Evolutionary conservation across 805 yeast species (phyloP).

Genomic region (Debaryomyces prosopidis): DNA sequence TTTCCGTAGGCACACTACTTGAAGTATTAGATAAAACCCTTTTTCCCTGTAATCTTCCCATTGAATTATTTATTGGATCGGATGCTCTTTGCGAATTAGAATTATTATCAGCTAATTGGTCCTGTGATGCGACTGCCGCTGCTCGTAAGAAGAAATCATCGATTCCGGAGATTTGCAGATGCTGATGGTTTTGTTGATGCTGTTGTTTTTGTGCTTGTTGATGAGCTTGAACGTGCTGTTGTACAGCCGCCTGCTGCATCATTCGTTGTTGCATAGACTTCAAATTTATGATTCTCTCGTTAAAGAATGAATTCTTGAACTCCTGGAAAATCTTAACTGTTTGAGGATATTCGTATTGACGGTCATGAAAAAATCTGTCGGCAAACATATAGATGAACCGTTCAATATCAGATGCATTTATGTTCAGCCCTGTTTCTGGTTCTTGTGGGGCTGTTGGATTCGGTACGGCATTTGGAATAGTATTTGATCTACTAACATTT

Average conservation of each 20-base stretch:
- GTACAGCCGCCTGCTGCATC: constrained; percentile 9
- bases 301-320: constrained; percentile 41
- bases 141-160: constrained; percentile 26
- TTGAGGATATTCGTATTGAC: constrained; percentile 44
- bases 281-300: constrained; percentile 39
- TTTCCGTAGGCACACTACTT: constrained; percentile 3
- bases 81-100: constrained; percentile 1
- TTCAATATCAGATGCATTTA: constrained; percentile 36
- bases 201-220: constrained; percentile 7
- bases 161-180: constrained; percentile 14
- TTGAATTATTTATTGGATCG: constrained; percentile 3
- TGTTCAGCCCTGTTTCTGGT: constrained; percentile 8
- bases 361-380: constrained; percentile 41
- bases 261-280: constrained; percentile 20
- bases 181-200: constrained; percentile 8
- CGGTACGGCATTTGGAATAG: constrained; percentile 1
- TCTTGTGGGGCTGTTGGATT: constrained; percentile 3
- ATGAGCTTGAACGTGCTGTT: constrained; percentile 7
- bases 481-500: constrained; percentile 2
- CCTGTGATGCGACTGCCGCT: constrained; percentile 8
- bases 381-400: constrained; percentile 42
- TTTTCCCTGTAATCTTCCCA: constrained; percentile 4
- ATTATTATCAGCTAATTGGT: constrained; percentile 3
- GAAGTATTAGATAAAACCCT: constrained; percentile 5
- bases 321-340: constrained; percentile 44